A percentile compares a stretch with the other conserved stretches of the same genome.
These are phyloP conservation scores for Rhynchosporium secalis DNA, from an alignment of 2,329 filamentous ascomycete species.

Conservation along the genomic window DNA sequence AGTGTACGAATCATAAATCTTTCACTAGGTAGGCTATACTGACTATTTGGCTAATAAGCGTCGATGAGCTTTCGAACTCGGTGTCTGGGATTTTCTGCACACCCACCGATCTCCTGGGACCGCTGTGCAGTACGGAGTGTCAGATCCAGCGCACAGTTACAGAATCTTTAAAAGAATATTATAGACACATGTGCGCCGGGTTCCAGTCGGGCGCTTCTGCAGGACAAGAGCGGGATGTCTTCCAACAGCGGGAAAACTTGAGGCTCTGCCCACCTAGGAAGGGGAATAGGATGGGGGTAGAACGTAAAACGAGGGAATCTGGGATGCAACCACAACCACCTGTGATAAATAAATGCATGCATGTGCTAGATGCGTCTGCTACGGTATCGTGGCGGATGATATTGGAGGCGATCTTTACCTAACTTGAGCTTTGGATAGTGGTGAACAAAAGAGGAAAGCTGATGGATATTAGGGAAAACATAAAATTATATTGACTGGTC, in stretches of 20 bases:
- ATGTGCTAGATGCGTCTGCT: background rate
- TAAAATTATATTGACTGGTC: no score
- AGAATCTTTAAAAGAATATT: background rate
- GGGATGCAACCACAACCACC: background rate
- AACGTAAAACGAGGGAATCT: background rate
- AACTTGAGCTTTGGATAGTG: background rate
- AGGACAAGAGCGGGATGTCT: background rate
- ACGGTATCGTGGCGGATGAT: background rate
- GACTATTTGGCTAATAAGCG: background rate
- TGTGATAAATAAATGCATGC: background rate
- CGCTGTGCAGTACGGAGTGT: background rate
- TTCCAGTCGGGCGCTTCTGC: background rate
- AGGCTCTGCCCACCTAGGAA: background rate
- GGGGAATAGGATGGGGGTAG: background rate
- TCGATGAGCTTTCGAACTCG: background rate
- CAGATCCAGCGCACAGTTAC: background rate
- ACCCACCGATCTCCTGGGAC: background rate
- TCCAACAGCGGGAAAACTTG: background rate
- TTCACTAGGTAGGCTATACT: background rate
- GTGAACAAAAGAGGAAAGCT: background rate
- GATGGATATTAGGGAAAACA: no score
- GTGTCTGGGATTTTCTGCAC: background rate
- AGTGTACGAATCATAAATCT: background rate
- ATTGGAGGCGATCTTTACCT: conserved; percentile 5
- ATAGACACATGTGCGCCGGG: background rate